Conservation (phyloP, 2,329 filamentous ascomycete species). For the Fusarium acutatum region DNA sequence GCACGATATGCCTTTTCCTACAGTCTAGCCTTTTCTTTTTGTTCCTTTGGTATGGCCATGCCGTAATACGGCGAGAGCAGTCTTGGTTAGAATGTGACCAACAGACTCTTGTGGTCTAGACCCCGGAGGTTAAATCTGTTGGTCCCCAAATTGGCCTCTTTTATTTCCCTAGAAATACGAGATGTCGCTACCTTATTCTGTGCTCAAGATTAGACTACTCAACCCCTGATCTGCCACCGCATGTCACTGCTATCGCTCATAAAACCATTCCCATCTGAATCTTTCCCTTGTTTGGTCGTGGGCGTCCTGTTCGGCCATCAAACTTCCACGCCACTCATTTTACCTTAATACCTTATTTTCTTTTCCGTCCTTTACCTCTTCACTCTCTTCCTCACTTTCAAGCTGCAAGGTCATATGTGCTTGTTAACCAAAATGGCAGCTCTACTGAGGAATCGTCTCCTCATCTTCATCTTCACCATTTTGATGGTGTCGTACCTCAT, state of each 20-base stretch:
- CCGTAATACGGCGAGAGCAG: not conserved
- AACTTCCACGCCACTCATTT: constrained; percentile 2
- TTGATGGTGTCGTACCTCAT: constrained; percentile 27
- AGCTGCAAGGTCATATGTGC: not conserved
- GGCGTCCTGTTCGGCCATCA: not conserved
- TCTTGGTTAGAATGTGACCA: not conserved
- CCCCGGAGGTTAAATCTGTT: not conserved
- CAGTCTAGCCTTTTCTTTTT: not conserved
- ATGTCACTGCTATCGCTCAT: not conserved
- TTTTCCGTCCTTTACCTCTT: not conserved
- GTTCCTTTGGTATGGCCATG: not conserved
- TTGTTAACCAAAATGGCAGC: constrained; percentile 18
- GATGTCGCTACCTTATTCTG: not conserved
- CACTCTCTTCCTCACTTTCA: not conserved
- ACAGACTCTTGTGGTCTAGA: constrained; percentile 1
- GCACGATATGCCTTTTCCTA: not conserved
- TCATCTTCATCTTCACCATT: constrained; percentile 22
- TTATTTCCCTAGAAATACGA: constrained; percentile 18
- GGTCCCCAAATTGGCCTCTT: constrained; percentile 8
- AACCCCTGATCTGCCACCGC: not conserved
- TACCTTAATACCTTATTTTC: not conserved
- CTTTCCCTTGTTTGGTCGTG: not conserved
- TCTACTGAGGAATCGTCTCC: constrained; percentile 8
- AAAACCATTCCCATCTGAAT: not conserved
- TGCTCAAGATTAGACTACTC: not conserved